Conservation (phyloP, 78 protist genomes). For the Ministeria vibrans region DNA sequence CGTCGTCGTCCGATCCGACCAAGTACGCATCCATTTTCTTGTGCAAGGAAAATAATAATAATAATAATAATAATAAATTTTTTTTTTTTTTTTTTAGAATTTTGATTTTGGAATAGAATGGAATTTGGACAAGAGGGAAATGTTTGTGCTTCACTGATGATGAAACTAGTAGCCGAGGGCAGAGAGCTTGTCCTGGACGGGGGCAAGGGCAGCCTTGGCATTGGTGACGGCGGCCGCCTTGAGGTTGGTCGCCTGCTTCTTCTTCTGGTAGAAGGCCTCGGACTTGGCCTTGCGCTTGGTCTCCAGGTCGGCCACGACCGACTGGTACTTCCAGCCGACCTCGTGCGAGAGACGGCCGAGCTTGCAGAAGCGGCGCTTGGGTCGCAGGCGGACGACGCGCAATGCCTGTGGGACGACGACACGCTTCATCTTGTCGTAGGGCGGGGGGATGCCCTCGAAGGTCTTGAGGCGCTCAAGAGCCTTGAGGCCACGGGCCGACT, state of each 20-base stretch:
- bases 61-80: too few species aligned
- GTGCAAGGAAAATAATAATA: too few species aligned
- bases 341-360: constrained; percentile 83
- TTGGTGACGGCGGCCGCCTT: constrained; percentile 2
- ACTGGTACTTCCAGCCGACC: constrained; percentile 93
- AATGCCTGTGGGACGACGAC: constrained; percentile 94
- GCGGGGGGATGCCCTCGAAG: constrained; percentile 96
- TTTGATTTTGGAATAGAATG: too few species aligned
- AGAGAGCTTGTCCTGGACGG: constrained; percentile 8
- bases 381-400: constrained; percentile 73
- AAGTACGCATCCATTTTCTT: too few species aligned
- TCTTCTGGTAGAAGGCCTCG: constrained; percentile 54
- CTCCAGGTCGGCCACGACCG: constrained; percentile 84
- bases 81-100: too few species aligned
- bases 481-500: constrained; percentile 88
- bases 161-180: constrained; percentile 26
- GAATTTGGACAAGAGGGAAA: too few species aligned
- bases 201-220: background rate
- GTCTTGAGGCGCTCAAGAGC: constrained; percentile 88
- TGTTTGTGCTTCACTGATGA: too few species aligned
- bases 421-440: constrained; percentile 86
- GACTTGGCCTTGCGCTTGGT: constrained; percentile 79
- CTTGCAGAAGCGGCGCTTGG: constrained; percentile 73
- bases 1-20: too few species aligned
- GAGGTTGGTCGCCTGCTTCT: constrained; percentile 53